phyloP scores from a whole-genome alignment of 2,329 filamentous ascomycete species.

The Aspergillus unguis region DNA sequence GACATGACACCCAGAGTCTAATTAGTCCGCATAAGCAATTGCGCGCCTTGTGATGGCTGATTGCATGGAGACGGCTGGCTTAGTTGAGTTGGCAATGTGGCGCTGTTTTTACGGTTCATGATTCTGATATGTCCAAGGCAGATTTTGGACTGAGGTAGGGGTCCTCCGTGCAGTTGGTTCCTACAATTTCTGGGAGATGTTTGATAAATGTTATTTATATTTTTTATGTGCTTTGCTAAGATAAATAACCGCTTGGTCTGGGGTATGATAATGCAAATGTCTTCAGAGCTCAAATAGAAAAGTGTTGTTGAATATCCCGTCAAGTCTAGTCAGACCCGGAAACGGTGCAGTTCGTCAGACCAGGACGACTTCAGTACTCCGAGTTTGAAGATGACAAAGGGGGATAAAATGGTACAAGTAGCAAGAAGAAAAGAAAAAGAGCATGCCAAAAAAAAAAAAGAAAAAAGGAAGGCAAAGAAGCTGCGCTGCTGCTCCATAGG shows the following conservation, averaged over 20 bases:
- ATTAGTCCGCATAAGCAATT: too few species aligned
- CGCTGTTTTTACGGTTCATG: background rate
- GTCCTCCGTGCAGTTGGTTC: background rate
- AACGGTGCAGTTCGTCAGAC: slow-evolving; percentile 22
- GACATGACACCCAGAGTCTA: too few species aligned
- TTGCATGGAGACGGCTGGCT: slow-evolving; percentile 4
- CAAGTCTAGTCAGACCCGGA: background rate
- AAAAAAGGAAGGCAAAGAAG: slow-evolving; percentile 16
- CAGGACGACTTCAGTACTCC: slow-evolving; percentile 26
- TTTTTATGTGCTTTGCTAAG: slow-evolving; percentile 12
- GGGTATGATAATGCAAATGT: slow-evolving; percentile 27
- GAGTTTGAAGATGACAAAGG: slow-evolving; percentile 13
- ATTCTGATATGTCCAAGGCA: background rate
- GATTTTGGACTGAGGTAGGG: background rate
- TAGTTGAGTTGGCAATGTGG: background rate
- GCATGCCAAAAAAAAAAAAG: slow-evolving; percentile 18
- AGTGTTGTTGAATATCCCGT: slow-evolving; percentile 5
- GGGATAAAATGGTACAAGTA: slow-evolving; percentile 8
- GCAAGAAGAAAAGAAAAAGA: slow-evolving; percentile 13
- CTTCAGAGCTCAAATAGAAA: slow-evolving; percentile 23
- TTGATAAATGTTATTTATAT: background rate
- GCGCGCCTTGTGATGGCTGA: background rate
- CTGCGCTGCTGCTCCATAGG: slow-evolving; percentile 25
- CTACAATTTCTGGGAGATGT: too few species aligned
- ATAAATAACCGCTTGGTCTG: slow-evolving; percentile 21